Base-by-base conservation (phyloP, 345 rosid species). In the Raphanus sativus region DNA sequence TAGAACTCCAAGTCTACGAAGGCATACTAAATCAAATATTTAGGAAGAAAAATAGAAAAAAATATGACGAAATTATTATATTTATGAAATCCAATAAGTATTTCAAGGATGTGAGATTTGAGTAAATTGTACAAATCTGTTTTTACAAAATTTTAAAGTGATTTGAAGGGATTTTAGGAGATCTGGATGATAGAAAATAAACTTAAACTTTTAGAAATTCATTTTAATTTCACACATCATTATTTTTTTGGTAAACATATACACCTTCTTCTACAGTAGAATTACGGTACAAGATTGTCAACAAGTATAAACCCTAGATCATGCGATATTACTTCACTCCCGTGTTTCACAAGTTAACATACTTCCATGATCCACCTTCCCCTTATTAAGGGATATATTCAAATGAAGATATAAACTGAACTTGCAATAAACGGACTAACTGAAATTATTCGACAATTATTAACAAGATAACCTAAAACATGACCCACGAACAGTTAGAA, bases 361-460 rank as follows among this genome's bases (percentile, higher is more conserved):
- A 26, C 15, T 59, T 26, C 63, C 63, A 55, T 21, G 17, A 21
- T 3, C 2, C 12, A 21, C 61, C 28, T 21, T 2, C 59, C 3
- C 61, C 12, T 28, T 28, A 28, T 28, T 2, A 28, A 33, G 36
- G 36, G 8, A 6, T 33, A 7, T 36, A 65, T 36, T 52, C 3
- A 69, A 62, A 26, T 29, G 42, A 34, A 40, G 64, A 29, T 29
- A 65, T 8, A 71, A 71, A n/a, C 4, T 65, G 10, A 56, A 71
- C 16, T 71, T 24, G 24, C 5, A 59, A 65, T 78, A 66, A 77
- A 60, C 66, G 9, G 65, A 66, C 34, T 12, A 45, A 10, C 8
- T 73, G 69, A 78, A 60, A 73, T 12, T 5, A 78, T 73, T 36
- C 40, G 25, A 77, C 12, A 73, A 12, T 15, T 73, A 73, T 79